A percentile compares a stretch with the other conserved stretches of the same genome.
These are phyloP conservation scores for Rhododendron vialii DNA, from an alignment of 148 eudicot species.

Conservation along the genomic window DNA sequence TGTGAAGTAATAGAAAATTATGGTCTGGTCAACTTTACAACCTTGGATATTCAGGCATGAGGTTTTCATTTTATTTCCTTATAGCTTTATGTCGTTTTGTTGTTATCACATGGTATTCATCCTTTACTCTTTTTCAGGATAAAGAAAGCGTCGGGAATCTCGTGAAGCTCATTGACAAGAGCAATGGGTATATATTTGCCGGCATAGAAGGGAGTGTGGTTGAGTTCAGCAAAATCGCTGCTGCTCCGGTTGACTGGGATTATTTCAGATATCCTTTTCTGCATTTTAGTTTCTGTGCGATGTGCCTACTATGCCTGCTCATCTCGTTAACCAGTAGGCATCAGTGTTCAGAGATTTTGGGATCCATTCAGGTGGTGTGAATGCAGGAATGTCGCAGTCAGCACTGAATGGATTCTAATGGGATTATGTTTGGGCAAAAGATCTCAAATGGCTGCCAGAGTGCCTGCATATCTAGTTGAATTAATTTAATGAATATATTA, in stretches of 20 bases:
- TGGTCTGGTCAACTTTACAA: constrained; percentile 74
- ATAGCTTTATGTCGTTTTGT: neutral
- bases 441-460: neutral
- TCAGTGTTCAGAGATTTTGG: neutral
- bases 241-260: constrained; percentile 80
- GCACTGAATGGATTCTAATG: neutral
- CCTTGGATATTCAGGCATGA: constrained; percentile 86
- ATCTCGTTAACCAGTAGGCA: neutral
- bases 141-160: constrained; percentile 93
- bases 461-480: neutral
- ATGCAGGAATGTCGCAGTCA: neutral
- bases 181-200: constrained; percentile 81
- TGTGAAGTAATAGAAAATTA: constrained; percentile 76
- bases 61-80: neutral
- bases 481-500: neutral
- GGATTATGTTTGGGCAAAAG: neutral
- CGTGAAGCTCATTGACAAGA: constrained; percentile 83
- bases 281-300: neutral
- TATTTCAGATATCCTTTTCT: constrained; percentile 88
- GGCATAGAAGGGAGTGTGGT: constrained; percentile 79
- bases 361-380: neutral
- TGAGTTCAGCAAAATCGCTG: constrained; percentile 90
- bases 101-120: neutral
- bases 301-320: neutral
- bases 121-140: constrained; percentile 44